phyloP scores from a whole-genome alignment of 2,329 filamentous ascomycete species.

The Fusarium continuum region DNA sequence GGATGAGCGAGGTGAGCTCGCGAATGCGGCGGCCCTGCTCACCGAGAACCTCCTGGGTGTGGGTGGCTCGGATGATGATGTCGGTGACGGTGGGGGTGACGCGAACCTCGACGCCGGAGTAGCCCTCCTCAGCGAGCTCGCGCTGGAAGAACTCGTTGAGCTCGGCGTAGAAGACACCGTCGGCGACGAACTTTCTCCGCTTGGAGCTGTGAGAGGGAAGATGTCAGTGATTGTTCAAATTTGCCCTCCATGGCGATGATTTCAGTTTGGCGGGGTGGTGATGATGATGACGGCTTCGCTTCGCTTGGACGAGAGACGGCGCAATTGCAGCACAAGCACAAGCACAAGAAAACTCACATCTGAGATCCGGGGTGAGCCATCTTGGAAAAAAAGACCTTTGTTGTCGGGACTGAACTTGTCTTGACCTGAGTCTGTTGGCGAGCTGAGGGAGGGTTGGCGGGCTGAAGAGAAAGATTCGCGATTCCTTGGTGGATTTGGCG shows the following conservation, averaged over 20 bases:
- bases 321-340: conserved; percentile 10
- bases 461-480: conserved; percentile 46
- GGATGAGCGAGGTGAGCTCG: conserved; percentile 99
- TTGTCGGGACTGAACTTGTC: conserved; percentile 45
- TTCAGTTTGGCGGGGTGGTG: conserved; percentile 21
- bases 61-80: conserved; percentile 99
- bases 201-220: conserved; percentile 71
- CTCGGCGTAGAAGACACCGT: conserved; percentile 99
- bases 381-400: conserved; percentile 52
- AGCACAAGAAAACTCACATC: conserved; percentile 69
- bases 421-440: conserved; percentile 44
- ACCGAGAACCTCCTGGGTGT: conserved; percentile 99
- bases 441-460: conserved; percentile 51
- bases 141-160: conserved; percentile 99
- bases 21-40: conserved; percentile 99
- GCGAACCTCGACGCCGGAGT: conserved; percentile 99
- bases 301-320: not conserved
- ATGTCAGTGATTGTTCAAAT: conserved; percentile 31
- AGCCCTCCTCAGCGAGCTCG: conserved; percentile 99
- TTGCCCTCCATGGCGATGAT: not conserved
- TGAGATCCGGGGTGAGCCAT: conserved; percentile 70
- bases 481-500: conserved; percentile 44
- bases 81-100: conserved; percentile 99
- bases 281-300: conserved; percentile 6
- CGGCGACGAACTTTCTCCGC: conserved; percentile 93